A percentile compares a stretch with the other conserved stretches of the same genome.
Conservation (phyloP, 805 yeast genomes). For the Saturnispora kantuleensis region DNA sequence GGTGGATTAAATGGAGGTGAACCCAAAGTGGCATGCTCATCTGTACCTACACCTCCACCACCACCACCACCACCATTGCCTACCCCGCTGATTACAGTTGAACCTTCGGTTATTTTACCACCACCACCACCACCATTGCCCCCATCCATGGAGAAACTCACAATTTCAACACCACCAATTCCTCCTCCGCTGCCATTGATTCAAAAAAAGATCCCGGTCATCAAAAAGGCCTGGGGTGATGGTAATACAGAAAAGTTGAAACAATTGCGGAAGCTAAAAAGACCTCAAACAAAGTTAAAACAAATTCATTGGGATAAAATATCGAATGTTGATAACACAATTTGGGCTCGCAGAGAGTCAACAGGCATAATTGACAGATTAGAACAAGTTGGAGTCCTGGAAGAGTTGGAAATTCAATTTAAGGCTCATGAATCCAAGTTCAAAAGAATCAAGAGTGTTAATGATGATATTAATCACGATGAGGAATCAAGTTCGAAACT, state of each 20-base stretch:
- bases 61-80: constrained; percentile 15
- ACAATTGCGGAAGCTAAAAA: constrained; percentile 10
- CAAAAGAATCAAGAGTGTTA: constrained; percentile 23
- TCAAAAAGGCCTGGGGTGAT: constrained; percentile 1
- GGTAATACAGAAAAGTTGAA: constrained; percentile 9
- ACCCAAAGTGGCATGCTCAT: constrained; percentile 12
- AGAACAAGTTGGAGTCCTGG: constrained; percentile 50
- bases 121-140: constrained; percentile 11
- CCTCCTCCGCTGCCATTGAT: constrained; percentile 10
- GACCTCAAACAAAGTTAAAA: constrained; percentile 39
- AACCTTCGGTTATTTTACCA: neutral
- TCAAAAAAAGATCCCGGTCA: neutral
- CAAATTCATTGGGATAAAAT: constrained; percentile 80
- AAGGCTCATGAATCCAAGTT: constrained; percentile 29
- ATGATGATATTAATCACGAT: constrained; percentile 31
- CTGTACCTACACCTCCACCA: constrained; percentile 15
- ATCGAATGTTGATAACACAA: constrained; percentile 45
- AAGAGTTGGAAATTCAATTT: constrained; percentile 52
- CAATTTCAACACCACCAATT: constrained; percentile 6
- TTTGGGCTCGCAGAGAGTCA: constrained; percentile 47
- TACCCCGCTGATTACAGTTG: neutral
- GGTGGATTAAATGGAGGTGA: constrained; percentile 19
- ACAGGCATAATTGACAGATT: constrained; percentile 36
- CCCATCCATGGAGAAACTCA: constrained; percentile 2
- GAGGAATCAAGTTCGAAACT: constrained; percentile 28